Percentiles rank a stretch among this genome's conserved stretches.
Evolutionary conservation across 2,329 filamentous ascomycete species (phyloP).

Genomic region (Fusarium kyushuense): DNA sequence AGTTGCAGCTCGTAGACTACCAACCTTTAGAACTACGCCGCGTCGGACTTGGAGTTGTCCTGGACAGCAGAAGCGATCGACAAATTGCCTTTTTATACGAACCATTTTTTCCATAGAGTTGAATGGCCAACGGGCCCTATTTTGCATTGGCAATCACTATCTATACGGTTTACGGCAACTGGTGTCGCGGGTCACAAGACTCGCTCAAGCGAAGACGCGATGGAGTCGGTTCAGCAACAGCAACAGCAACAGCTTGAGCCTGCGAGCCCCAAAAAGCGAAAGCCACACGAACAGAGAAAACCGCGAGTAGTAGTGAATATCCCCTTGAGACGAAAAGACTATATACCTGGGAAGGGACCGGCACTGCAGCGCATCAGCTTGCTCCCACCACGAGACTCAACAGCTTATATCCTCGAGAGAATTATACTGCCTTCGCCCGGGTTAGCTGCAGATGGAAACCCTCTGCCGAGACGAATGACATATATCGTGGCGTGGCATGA

Average conservation of each 20-base stretch:
- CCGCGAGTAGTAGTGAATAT: constrained; percentile 39
- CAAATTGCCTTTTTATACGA: background rate
- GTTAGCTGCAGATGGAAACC: constrained; percentile 51
- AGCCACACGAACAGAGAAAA: constrained; percentile 15
- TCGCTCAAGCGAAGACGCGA: constrained; percentile 31
- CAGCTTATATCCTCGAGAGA: constrained; percentile 69
- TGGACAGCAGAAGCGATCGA: background rate
- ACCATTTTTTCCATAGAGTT: background rate
- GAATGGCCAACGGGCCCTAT: background rate
- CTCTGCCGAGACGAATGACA: constrained; percentile 59
- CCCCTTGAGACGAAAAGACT: constrained; percentile 47
- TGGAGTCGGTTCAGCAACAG: constrained; percentile 34
- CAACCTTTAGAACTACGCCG: constrained; percentile 2
- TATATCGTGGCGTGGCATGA: constrained; percentile 69
- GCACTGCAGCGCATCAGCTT: constrained; percentile 61
- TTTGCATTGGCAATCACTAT: background rate
- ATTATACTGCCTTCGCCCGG: constrained; percentile 59
- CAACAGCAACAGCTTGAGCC: constrained; percentile 19
- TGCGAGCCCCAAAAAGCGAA: constrained; percentile 24
- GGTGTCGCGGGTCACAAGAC: constrained; percentile 22
- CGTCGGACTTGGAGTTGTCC: background rate
- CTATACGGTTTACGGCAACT: background rate
- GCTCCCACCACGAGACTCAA: constrained; percentile 62
- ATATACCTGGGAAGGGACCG: constrained; percentile 62
- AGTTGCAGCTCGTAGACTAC: background rate